Evolutionary conservation across 2,329 filamentous ascomycete species (phyloP).

Genomic region (Nemania serpens): DNA sequence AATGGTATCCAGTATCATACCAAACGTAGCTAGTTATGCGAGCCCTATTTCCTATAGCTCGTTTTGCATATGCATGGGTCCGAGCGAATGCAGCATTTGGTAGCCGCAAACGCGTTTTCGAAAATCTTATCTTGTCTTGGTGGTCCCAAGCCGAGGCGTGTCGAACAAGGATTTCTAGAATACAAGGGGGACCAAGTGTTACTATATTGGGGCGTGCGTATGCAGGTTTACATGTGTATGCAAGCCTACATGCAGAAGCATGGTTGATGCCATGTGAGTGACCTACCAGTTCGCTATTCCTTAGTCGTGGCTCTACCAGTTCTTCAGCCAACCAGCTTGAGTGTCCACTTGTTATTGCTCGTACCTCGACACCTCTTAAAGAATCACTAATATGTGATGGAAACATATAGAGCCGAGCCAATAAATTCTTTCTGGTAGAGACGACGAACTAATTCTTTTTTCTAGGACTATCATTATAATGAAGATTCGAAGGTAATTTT

Average conservation of each 20-base stretch:
- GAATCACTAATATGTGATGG: not conserved
- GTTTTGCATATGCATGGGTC: conserved; percentile 17
- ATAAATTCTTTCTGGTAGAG: not conserved
- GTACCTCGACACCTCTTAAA: conserved; percentile 1
- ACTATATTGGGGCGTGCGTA: not conserved
- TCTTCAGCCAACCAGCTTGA: conserved; percentile 13
- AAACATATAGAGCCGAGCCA: conserved; percentile 12
- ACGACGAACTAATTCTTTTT: not conserved
- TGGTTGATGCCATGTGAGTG: conserved; percentile 1
- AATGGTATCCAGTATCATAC: conserved; percentile 9
- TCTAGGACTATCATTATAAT: not conserved
- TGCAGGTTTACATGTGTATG: not conserved
- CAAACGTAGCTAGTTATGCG: not conserved
- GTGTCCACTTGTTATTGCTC: conserved; percentile 1
- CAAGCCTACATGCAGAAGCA: not conserved
- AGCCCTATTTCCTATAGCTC: conserved; percentile 6
- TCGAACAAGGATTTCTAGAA: not conserved
- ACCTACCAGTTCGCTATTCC: not conserved
- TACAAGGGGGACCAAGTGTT: conserved; percentile 5
- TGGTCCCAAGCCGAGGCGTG: not conserved
- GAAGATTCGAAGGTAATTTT: no score
- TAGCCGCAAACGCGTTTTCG: conserved; percentile 3
- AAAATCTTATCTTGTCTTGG: not conserved
- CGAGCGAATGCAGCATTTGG: conserved; percentile 7
- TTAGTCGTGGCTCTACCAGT: conserved; percentile 7